Evolutionary conservation across 2,329 filamentous ascomycete genomes (phyloP).

Genomic region (Grosmannia clavigera): DNA sequence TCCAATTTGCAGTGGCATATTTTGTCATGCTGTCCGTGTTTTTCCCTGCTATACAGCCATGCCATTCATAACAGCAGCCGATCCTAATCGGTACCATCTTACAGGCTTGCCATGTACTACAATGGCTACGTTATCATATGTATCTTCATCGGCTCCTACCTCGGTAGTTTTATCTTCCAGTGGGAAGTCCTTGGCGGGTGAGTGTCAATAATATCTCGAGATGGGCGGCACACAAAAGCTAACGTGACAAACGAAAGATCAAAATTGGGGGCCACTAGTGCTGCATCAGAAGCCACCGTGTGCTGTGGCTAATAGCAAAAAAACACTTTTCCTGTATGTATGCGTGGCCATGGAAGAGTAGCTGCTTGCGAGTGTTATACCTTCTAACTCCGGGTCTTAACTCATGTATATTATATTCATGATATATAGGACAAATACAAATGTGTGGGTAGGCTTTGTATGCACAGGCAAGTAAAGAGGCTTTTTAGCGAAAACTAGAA

Average conservation of each 20-base stretch:
- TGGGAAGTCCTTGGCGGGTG: conserved; percentile 43
- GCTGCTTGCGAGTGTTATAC: background rate
- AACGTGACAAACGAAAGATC: background rate
- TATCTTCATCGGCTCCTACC: conserved; percentile 63
- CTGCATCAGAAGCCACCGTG: conserved; percentile 15
- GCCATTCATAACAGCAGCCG: no score
- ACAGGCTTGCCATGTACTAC: conserved; percentile 42
- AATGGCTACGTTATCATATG: conserved; percentile 69
- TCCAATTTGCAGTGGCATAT: conserved; percentile 65
- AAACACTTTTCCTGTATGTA: background rate
- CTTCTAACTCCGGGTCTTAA: no score
- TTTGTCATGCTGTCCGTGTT: conserved; percentile 53
- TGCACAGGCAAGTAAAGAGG: no score
- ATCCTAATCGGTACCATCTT: background rate
- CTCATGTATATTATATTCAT: no score
- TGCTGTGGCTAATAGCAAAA: conserved; percentile 14
- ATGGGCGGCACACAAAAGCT: background rate
- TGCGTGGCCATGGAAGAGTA: background rate
- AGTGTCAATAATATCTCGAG: background rate
- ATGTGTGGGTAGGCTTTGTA: no score
- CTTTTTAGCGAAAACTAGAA: no score
- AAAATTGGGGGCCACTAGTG: conserved; percentile 10
- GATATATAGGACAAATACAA: no score
- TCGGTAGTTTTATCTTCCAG: conserved; percentile 61
- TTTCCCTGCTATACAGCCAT: background rate